Evolutionary conservation across 371 early-diverging fungal genomes (phyloP).

Genomic region (Nematocida sp.): DNA sequence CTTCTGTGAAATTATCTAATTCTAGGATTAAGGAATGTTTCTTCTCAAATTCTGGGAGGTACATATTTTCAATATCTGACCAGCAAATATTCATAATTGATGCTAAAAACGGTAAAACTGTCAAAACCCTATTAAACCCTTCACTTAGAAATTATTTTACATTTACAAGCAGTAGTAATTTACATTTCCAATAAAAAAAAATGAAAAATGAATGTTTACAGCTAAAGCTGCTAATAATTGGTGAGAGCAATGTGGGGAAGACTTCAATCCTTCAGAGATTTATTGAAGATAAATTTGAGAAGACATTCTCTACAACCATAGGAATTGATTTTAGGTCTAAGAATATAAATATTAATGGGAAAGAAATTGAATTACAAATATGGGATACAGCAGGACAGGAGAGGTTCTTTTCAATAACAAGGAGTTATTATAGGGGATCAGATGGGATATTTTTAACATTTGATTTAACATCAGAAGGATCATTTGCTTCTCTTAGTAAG

Average conservation of each 20-base stretch:
- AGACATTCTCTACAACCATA: constrained; percentile 64
- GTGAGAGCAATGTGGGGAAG: constrained; percentile 74
- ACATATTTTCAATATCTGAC: constrained; percentile 11
- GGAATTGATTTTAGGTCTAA: constrained; percentile 68
- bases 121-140: background rate
- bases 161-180: constrained; percentile 52
- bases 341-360: constrained; percentile 79
- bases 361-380: constrained; percentile 82
- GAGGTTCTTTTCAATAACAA: constrained; percentile 91
- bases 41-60: constrained; percentile 21
- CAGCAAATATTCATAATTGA: background rate
- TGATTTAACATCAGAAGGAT: constrained; percentile 86
- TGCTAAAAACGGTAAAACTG: constrained; percentile 33
- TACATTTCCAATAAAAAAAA: constrained; percentile 57
- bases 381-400: constrained; percentile 95
- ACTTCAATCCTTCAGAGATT: constrained; percentile 71
- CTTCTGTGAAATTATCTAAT: background rate
- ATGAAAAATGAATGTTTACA: constrained; percentile 37
- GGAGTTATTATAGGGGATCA: constrained; percentile 97
- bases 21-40: background rate
- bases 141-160: background rate
- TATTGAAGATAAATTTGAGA: constrained; percentile 63
- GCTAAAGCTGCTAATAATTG: constrained; percentile 71
- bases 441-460: constrained; percentile 94
- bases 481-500: constrained; percentile 86